A percentile compares a stretch with the other conserved stretches of the same genome.
Evolutionary conservation across 192 early-diverging fungal genomes (phyloP).

Genomic region (Umbelopsis vinacea): DNA sequence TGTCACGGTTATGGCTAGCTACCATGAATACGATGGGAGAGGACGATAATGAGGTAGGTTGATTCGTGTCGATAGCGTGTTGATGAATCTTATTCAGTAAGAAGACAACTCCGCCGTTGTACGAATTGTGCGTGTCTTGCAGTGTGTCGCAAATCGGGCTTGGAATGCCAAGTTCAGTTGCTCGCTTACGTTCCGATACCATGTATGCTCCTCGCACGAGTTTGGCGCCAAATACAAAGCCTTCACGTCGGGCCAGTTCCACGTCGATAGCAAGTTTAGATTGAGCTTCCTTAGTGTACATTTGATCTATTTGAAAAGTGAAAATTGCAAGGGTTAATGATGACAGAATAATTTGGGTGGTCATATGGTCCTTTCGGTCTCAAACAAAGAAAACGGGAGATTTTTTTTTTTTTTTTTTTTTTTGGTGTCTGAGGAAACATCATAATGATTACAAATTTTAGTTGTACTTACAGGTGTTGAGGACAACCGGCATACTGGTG

Average conservation of each 20-base stretch:
- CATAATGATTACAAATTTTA: neutral
- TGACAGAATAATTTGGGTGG: neutral
- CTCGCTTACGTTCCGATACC: slow-evolving; percentile 55
- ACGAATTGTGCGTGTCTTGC: slow-evolving; percentile 81
- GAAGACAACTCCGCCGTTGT: slow-evolving; percentile 76
- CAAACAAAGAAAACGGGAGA: slow-evolving; percentile 7
- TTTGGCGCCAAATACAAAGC: slow-evolving; percentile 84
- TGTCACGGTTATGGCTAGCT: slow-evolving; percentile 89
- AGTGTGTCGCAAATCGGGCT: slow-evolving; percentile 85
- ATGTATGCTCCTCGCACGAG: slow-evolving; percentile 63
- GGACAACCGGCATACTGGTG: slow-evolving; percentile 64
- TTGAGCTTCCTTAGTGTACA: slow-evolving; percentile 81
- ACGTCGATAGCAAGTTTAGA: slow-evolving; percentile 69
- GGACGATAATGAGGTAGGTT: slow-evolving; percentile 22
- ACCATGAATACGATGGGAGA: slow-evolving; percentile 77
- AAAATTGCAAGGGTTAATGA: neutral
- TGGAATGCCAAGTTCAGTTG: slow-evolving; percentile 65
- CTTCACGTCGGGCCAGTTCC: slow-evolving; percentile 67
- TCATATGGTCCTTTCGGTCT: neutral
- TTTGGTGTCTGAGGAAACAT: neutral
- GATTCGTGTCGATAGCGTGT: slow-evolving; percentile 36
- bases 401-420: slow-evolving; percentile 1
- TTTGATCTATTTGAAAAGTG: slow-evolving; percentile 60
- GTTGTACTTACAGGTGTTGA: slow-evolving; percentile 86
- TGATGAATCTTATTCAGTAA: slow-evolving; percentile 65